phyloP scores from a whole-genome alignment of 139 green algal genomes.

The Ulvella scutata region DNA sequence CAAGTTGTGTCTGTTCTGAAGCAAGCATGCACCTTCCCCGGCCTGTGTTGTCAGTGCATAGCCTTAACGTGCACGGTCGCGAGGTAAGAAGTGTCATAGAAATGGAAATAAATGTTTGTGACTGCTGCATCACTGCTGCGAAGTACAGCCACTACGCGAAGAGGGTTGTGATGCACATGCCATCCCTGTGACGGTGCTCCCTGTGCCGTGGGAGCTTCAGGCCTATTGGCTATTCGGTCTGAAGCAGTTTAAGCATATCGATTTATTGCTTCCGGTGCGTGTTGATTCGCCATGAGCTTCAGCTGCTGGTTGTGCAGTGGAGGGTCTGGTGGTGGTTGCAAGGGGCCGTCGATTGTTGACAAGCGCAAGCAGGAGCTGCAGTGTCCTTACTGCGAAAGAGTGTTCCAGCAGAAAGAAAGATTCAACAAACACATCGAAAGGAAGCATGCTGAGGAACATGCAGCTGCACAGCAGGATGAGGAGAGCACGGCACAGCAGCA shows the following conservation, averaged over 20 bases:
- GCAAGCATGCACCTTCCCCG: neutral
- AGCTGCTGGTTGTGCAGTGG: conserved; percentile 27
- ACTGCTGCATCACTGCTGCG: neutral
- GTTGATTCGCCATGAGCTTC: neutral
- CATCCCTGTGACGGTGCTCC: no score
- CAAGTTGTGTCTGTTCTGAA: neutral
- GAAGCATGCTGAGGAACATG: neutral
- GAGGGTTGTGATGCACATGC: neutral
- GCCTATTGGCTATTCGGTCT: no score
- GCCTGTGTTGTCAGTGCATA: neutral
- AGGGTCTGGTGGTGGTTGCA: conserved; percentile 52
- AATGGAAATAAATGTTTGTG: no score
- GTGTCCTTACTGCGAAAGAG: conserved; percentile 73
- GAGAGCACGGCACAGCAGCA: neutral
- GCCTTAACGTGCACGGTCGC: no score
- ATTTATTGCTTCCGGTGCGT: no score
- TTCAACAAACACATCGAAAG: neutral
- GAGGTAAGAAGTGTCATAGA: no score
- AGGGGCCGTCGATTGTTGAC: conserved; percentile 63
- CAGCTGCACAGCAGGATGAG: neutral
- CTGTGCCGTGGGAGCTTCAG: no score
- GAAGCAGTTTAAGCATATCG: no score
- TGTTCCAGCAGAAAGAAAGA: conserved; percentile 49
- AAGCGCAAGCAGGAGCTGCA: conserved; percentile 64
- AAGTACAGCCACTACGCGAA: neutral